Conservation (phyloP, 805 yeast genomes). For the Dipodascus geniculatus region DNA sequence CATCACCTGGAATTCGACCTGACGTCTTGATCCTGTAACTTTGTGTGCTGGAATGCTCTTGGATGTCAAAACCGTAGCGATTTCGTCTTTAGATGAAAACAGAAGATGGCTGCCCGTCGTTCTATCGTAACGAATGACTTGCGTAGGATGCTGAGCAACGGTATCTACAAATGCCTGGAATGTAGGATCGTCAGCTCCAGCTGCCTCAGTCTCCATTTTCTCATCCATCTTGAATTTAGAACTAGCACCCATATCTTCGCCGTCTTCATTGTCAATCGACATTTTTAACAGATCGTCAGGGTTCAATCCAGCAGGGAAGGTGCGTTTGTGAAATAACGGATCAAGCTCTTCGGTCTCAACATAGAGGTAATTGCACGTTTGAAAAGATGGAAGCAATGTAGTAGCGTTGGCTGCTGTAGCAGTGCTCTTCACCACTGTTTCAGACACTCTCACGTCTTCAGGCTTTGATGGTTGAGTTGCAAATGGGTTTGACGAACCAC, state of each 20-base stretch:
- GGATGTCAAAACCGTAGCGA: slow-evolving; percentile 32
- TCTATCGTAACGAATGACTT: slow-evolving; percentile 74
- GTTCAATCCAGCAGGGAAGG: background rate
- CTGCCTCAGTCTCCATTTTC: slow-evolving; percentile 9
- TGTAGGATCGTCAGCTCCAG: slow-evolving; percentile 45
- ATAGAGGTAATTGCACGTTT: background rate
- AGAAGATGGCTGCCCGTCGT: slow-evolving; percentile 62
- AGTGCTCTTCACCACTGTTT: background rate
- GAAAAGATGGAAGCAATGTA: background rate
- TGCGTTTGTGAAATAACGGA: background rate
- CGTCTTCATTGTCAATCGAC: background rate
- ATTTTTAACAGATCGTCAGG: background rate
- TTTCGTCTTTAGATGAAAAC: slow-evolving; percentile 51
- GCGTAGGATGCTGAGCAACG: slow-evolving; percentile 73
- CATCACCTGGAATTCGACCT: slow-evolving; percentile 86
- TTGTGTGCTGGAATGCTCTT: slow-evolving; percentile 47
- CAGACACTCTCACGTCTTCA: background rate
- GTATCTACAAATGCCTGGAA: slow-evolving; percentile 70
- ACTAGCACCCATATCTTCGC: slow-evolving; percentile 11
- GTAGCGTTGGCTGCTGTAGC: background rate
- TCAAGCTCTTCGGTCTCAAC: slow-evolving; percentile 1
- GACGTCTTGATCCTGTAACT: slow-evolving; percentile 37
- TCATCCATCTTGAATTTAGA: slow-evolving; percentile 3
- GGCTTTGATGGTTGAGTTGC: background rate
- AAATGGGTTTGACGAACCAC: background rate